Conservation (phyloP, 2,329 filamentous ascomycete genomes). For the Fonsecaea nubica region DNA sequence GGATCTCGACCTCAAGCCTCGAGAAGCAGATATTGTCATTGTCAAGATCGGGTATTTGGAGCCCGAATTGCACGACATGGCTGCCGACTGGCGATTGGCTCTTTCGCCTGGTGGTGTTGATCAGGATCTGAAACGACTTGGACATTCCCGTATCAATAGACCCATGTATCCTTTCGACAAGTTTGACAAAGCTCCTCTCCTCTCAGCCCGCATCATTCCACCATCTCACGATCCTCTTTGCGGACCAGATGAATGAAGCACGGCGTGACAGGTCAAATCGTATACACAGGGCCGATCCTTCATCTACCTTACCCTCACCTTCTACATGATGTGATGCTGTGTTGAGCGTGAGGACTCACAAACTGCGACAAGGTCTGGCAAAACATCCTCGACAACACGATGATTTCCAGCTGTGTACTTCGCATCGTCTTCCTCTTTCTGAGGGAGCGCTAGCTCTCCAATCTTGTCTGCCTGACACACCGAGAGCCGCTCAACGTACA, state of each 20-base stretch:
- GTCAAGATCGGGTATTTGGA: conserved; percentile 21
- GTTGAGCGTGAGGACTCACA: not conserved
- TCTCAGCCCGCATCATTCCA: conserved; percentile 9
- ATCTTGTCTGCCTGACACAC: not conserved
- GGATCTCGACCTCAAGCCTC: conserved; percentile 16
- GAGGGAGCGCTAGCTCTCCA: not conserved
- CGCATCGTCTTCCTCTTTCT: no score
- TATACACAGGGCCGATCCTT: not conserved
- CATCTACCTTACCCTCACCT: not conserved
- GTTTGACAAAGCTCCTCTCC: not conserved
- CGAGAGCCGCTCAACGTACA: not conserved
- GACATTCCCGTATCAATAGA: conserved; percentile 13
- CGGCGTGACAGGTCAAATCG: not conserved
- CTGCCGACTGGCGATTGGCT: conserved; percentile 14
- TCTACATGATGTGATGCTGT: not conserved
- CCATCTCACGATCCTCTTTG: not conserved
- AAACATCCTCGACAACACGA: not conserved
- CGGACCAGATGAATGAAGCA: not conserved
- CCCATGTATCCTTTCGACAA: conserved; percentile 19
- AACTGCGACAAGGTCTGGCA: not conserved
- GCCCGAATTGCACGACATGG: conserved; percentile 20
- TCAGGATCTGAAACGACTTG: conserved; percentile 17
- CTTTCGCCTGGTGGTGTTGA: conserved; percentile 17
- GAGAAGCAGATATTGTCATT: conserved; percentile 12
- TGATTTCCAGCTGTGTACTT: not conserved